Conservation (phyloP, 139 green algal genomes). For the Chlorella sorokiniana region DNA sequence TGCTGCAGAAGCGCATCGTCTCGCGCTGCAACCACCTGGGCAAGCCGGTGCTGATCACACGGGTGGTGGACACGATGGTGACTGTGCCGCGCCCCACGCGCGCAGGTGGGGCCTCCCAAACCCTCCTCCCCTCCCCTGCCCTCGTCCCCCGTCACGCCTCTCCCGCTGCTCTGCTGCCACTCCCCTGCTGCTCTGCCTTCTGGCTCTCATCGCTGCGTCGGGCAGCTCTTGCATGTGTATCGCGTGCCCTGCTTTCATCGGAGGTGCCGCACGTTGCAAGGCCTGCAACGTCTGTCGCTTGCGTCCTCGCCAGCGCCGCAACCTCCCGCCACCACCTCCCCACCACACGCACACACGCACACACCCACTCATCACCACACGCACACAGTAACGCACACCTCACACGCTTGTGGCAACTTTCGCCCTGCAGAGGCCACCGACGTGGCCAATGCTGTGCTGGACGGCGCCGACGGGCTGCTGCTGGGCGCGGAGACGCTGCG, state of each 20-base stretch:
- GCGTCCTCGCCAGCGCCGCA: too few relatives aligned
- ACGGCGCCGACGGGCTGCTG: conserved; percentile 78
- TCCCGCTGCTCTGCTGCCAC: neutral
- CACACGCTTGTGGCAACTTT: neutral
- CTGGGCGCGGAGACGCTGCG: conserved; percentile 89
- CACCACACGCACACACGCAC: too few relatives aligned
- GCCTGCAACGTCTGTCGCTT: too few relatives aligned
- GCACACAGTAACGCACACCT: too few relatives aligned
- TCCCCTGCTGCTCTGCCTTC: neutral
- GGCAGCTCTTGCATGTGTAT: neutral
- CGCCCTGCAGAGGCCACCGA: conserved; percentile 82
- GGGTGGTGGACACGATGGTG: conserved; percentile 92
- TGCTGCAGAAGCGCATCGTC: conserved; percentile 65
- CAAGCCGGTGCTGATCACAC: conserved; percentile 86
- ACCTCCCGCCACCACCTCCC: too few relatives aligned
- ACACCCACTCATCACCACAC: too few relatives aligned
- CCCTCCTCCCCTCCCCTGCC: too few relatives aligned
- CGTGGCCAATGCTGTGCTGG: conserved; percentile 93
- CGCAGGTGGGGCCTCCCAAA: neutral
- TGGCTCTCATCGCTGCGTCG: neutral
- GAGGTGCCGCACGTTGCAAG: too few relatives aligned
- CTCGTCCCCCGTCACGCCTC: too few relatives aligned
- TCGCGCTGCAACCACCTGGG: conserved; percentile 59
- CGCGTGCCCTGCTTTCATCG: too few relatives aligned
- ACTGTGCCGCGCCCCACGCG: conserved; percentile 6